Evolutionary conservation across 345 rosid genomes (phyloP).

Genomic region (Citrus trifoliata): DNA sequence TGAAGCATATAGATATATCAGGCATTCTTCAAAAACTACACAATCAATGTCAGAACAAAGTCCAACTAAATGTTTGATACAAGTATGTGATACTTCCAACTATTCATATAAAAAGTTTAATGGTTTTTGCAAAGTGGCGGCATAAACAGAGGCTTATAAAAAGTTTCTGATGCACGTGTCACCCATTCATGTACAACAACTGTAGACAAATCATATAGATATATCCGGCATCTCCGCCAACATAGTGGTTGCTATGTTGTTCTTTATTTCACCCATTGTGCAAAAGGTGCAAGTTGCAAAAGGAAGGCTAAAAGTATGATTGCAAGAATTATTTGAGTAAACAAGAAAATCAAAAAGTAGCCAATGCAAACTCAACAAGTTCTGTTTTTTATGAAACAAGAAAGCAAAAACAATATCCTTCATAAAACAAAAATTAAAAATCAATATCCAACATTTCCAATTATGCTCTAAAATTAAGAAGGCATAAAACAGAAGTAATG

Average conservation of each 20-base stretch:
- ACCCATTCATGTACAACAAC: not conserved
- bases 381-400: not conserved
- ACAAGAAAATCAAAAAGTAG: not conserved
- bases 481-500: conserved; percentile 1
- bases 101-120: no score
- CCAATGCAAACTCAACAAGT: not conserved
- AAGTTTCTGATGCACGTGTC: not conserved
- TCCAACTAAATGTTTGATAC: not conserved
- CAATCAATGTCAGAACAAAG: conserved; percentile 18
- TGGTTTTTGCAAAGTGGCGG: not conserved
- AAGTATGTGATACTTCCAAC: not conserved
- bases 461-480: not conserved
- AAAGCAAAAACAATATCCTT: conserved; percentile 4
- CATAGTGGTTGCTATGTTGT: not conserved
- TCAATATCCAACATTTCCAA: not conserved
- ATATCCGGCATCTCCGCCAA: not conserved
- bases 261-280: not conserved
- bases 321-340: not conserved
- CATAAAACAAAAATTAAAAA: not conserved
- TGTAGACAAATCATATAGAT: not conserved
- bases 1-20: not conserved
- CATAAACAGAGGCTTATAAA: not conserved
- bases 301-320: not conserved
- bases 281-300: not conserved
- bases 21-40: conserved; percentile 37